Evolutionary conservation across 2,329 filamentous ascomycete genomes (phyloP), one percentile per base, ranked within the genome.

Genomic region (Fusarium setosum): DNA sequence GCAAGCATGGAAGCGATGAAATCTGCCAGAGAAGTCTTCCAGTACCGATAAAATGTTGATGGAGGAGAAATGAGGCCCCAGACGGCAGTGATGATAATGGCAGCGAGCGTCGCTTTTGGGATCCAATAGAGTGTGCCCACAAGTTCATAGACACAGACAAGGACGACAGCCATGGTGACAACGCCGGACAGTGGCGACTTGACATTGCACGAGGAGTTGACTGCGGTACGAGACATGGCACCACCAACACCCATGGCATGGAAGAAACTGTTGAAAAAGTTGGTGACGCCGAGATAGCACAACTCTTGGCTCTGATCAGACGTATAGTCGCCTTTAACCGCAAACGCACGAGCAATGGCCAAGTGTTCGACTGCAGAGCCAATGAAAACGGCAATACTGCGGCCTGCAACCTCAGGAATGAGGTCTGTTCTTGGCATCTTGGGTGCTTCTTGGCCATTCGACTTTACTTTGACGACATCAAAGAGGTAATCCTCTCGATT

Each of bases 21-120:
- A 74, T 91, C 88, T 13, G 87, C 84, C 4, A 90, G 80, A 0
- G 87, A 90, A 3, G 87, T 86, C 64, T 85, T 85, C 86, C 88
- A 91, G 76, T 88, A 90, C 13, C 81, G 79, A 74, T 89, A 89
- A 71, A 90, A 90, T 10, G 85, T 81, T 4, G 80, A 83, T 0
- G 87, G 83, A 0, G 86, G 82, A 0, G 85, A 84, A 41, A 90
- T 86, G 7, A 90, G 79, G 35, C 88, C 86, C 75, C 85, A 85
- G 1, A 90, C 87, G 6, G 88, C 88, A 59, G 85, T 87, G 65
- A 90, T 89, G 63, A 91, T 90, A 61, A 91, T 89, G 3, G 88
- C 88, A 1, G 88, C 84, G 2, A 91, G 80, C 0, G 86, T 89
- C 0, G 88, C 82, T 67, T 89, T 89, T 1, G 89, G 88, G n/a